A percentile compares a stretch with the other conserved stretches of the same genome.
phyloP scores from a whole-genome alignment of 176 grass and related monocot genomes.

The Lolium perenne region DNA sequence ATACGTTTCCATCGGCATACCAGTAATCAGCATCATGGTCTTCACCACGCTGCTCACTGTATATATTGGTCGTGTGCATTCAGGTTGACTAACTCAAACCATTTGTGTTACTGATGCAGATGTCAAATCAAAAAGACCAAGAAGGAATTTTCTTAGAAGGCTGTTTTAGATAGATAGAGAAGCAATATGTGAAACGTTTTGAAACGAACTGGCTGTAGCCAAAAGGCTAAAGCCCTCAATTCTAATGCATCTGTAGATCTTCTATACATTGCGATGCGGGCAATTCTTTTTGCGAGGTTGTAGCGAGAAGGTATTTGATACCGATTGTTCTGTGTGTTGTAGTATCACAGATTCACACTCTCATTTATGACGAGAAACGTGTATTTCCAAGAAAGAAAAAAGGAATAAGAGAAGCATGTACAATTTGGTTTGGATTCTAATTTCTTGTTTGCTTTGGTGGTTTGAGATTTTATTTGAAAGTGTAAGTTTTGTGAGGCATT shows the following conservation, averaged over 20 bases:
- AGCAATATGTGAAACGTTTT: slow-evolving; percentile 6
- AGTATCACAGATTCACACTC: background rate
- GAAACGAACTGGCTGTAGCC: background rate
- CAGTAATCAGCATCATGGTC: background rate
- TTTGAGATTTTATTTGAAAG: background rate
- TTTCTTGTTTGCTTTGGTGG: background rate
- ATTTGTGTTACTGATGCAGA: slow-evolving; percentile 32
- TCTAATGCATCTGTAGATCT: background rate
- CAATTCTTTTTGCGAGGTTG: background rate
- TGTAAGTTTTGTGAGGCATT: too few relatives aligned
- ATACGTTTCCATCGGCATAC: background rate
- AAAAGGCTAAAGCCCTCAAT: background rate
- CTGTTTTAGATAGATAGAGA: slow-evolving; percentile 46
- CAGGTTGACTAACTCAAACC: slow-evolving; percentile 25
- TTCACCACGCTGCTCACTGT: background rate
- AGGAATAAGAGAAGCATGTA: background rate
- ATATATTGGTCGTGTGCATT: background rate
- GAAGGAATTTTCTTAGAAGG: slow-evolving; percentile 43
- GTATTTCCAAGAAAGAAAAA: background rate
- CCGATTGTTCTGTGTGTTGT: background rate
- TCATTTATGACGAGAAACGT: background rate
- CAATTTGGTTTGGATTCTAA: background rate
- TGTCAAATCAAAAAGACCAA: slow-evolving; percentile 44
- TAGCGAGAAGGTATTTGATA: background rate
- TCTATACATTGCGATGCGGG: background rate